phyloP scores from a whole-genome alignment of 495 filamentous ascomycete genomes.

The Halenospora varia region DNA sequence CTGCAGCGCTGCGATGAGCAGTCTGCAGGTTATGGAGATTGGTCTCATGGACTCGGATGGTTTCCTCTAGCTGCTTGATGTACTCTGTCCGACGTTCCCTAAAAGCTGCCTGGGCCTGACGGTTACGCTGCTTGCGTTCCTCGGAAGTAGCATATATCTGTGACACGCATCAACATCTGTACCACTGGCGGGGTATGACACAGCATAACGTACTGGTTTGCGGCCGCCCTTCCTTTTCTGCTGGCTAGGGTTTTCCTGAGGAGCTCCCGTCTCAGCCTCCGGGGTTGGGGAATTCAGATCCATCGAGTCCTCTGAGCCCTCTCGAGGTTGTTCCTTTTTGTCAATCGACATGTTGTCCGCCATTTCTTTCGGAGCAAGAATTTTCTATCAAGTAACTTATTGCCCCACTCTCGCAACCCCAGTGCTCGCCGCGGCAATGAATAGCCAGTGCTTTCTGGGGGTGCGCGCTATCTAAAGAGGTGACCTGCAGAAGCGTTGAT shows the following conservation, averaged over 20 bases:
- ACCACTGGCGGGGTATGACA: constrained; percentile 25
- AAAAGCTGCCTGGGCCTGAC: constrained; percentile 96
- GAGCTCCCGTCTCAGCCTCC: constrained; percentile 40
- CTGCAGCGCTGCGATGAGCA: constrained; percentile 89
- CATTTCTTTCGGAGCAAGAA: constrained; percentile 16
- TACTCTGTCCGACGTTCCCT: constrained; percentile 96
- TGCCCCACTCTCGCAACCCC: constrained; percentile 18
- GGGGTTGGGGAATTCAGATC: constrained; percentile 41
- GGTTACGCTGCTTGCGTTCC: constrained; percentile 95
- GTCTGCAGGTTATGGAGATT: constrained; percentile 86
- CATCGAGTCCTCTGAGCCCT: constrained; percentile 49
- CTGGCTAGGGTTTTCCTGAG: constrained; percentile 21
- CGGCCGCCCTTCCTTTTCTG: constrained; percentile 95
- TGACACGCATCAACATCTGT: constrained; percentile 16
- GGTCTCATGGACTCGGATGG: constrained; percentile 96
- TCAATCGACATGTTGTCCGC: constrained; percentile 50
- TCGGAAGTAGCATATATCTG: constrained; percentile 98
- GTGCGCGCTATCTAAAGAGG: too few relatives aligned
- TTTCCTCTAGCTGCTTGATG: constrained; percentile 97
- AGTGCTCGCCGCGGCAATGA: constrained; percentile 6
- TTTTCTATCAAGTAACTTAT: constrained; percentile 10
- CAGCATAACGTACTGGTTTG: constrained; percentile 78
- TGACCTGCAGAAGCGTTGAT: constrained; percentile 2
- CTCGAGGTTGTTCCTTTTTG: constrained; percentile 46
- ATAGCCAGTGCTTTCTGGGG: neutral